Percentiles rank a stretch among this genome's conserved stretches.
phyloP scores from a whole-genome alignment of 768 basidiomycete genomes.

The Porphyrellus cyaneotinctus region DNA sequence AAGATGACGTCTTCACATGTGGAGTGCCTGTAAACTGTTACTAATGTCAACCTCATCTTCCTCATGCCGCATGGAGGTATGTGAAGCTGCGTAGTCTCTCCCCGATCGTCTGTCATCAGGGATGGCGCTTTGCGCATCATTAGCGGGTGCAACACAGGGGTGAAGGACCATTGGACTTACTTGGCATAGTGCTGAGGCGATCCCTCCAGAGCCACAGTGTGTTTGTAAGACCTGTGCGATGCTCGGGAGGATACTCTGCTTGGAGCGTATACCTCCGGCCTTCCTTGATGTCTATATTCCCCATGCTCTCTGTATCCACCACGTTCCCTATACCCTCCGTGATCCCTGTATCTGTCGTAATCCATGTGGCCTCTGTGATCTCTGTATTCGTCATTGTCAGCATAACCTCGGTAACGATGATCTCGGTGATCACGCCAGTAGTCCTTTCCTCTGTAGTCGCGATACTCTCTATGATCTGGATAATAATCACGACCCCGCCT shows the following conservation, averaged over 20 bases:
- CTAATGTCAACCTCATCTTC: slow-evolving; percentile 25
- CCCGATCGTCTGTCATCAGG: slow-evolving; percentile 26
- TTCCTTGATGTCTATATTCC: slow-evolving; percentile 10
- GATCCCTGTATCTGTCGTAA: slow-evolving; percentile 2
- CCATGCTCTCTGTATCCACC: slow-evolving; percentile 18
- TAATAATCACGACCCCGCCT: slow-evolving; percentile 21
- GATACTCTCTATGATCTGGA: slow-evolving; percentile 21
- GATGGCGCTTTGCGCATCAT: slow-evolving; percentile 16
- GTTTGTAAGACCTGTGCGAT: slow-evolving; percentile 25
- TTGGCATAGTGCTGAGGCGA: slow-evolving; percentile 10
- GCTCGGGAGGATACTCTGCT: slow-evolving; percentile 23
- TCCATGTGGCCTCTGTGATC: slow-evolving; percentile 5
- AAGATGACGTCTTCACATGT: slow-evolving; percentile 14
- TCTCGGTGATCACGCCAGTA: slow-evolving; percentile 18
- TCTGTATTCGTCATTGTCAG: slow-evolving; percentile 15
- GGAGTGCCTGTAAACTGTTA: slow-evolving; percentile 19
- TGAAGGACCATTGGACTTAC: slow-evolving; percentile 13
- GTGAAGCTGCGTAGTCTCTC: slow-evolving; percentile 19
- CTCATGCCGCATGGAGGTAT: slow-evolving; percentile 11
- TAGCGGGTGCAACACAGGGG: background rate
- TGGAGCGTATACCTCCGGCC: slow-evolving; percentile 16
- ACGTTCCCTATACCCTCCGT: slow-evolving; percentile 7
- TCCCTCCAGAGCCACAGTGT: slow-evolving; percentile 15
- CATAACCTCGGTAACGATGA: slow-evolving; percentile 18
- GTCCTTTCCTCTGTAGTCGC: slow-evolving; percentile 19